These are phyloP conservation scores for Leucosporidium creatinivorum DNA, from an alignment of 768 basidiomycete genomes.

Conservation along the genomic window DNA sequence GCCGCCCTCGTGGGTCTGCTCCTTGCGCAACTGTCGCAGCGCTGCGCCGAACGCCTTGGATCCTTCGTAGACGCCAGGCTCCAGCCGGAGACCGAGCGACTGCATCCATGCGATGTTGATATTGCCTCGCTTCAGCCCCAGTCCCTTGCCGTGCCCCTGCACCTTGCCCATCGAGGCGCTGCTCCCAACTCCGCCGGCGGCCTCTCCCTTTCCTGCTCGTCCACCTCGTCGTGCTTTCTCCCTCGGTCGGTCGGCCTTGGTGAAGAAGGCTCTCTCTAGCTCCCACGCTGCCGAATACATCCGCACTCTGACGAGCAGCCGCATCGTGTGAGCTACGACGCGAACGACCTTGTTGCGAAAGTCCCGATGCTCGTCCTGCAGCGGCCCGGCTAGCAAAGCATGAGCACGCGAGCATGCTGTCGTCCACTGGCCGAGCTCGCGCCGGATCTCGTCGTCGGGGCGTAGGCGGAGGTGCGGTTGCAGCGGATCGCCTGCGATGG, in stretches of 20 bases:
- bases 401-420: not conserved
- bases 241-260: not conserved
- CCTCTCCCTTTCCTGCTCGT: not conserved
- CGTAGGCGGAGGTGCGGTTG: not conserved
- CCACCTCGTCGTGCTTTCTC: not conserved
- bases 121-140: constrained; percentile 6
- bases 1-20: not conserved
- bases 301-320: constrained; percentile 11
- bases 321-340: constrained; percentile 26
- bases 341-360: not conserved
- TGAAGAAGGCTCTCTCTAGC: constrained; percentile 28
- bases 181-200: not conserved
- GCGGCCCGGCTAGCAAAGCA: not conserved
- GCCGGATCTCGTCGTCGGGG: not conserved
- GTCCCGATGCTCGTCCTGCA: not conserved
- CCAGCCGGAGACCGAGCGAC: constrained; percentile 12
- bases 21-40: not conserved
- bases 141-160: not conserved
- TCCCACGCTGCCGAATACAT: constrained; percentile 10
- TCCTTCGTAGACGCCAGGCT: not conserved
- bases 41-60: not conserved
- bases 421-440: not conserved
- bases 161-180: not conserved
- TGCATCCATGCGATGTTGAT: constrained; percentile 21
- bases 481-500: too few species aligned